Conservation (phyloP, 2,329 filamentous ascomycete genomes). For the Blastomyces parvus region DNA sequence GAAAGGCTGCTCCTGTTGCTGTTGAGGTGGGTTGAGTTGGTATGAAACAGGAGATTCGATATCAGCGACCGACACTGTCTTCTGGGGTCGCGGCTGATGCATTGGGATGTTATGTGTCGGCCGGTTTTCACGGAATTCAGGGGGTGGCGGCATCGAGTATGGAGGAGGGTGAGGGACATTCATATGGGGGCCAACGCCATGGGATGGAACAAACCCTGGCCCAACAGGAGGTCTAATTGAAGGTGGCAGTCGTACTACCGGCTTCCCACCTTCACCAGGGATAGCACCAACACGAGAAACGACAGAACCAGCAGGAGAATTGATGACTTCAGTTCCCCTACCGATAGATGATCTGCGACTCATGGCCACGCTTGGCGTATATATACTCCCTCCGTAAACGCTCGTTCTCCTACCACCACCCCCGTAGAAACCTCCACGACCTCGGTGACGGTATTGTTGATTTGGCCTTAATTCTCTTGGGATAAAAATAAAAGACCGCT, state of each 20-base stretch:
- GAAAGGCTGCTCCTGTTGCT: slow-evolving; percentile 73
- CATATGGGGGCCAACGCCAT: slow-evolving; percentile 4
- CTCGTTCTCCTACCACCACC: slow-evolving; percentile 69
- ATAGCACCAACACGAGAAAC: slow-evolving; percentile 57
- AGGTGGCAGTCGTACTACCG: slow-evolving; percentile 76
- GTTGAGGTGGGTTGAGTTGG: slow-evolving; percentile 50
- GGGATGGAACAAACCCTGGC: slow-evolving; percentile 16
- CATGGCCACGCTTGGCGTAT: slow-evolving; percentile 77
- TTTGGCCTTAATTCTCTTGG: slow-evolving; percentile 87
- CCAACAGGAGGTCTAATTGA: slow-evolving; percentile 32
- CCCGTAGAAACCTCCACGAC: slow-evolving; percentile 54
- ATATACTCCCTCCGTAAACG: slow-evolving; percentile 68
- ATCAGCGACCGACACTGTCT: slow-evolving; percentile 82
- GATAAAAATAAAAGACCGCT: slow-evolving; percentile 96
- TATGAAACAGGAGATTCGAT: slow-evolving; percentile 72
- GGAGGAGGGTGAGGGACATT: slow-evolving; percentile 31
- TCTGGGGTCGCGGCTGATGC: slow-evolving; percentile 92
- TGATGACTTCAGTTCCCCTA: slow-evolving; percentile 60
- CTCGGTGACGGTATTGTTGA: slow-evolving; percentile 63
- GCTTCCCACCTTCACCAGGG: slow-evolving; percentile 53
- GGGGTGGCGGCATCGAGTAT: slow-evolving; percentile 46
- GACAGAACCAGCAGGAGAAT: slow-evolving; percentile 71
- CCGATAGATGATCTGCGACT: slow-evolving; percentile 76
- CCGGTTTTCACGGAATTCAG: slow-evolving; percentile 51
- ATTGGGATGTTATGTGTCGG: slow-evolving; percentile 55